Evolutionary conservation across 257 asterid genomes (phyloP), one percentile per base, ranked within the genome.

Genomic region (Nicotiana undulata): DNA sequence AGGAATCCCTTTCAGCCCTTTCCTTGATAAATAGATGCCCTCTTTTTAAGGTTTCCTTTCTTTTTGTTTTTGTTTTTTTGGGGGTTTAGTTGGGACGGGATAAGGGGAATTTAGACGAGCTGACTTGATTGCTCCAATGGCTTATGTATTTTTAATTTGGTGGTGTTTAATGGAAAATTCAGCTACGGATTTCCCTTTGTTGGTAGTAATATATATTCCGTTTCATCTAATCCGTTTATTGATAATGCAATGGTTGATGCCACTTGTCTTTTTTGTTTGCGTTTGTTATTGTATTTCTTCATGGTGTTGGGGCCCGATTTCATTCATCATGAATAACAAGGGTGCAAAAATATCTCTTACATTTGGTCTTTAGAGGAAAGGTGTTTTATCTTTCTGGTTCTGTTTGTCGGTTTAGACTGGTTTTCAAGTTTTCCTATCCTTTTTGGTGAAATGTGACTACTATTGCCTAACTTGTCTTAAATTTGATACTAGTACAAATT

Each of bases 1-100:
- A 80, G 49, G 55, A 28, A 53, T 24, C 11, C 55, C 80, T 29
- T 24, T 55, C 78, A 26, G 56, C n/a, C 52, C 49, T 59, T 20
- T 31, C 70, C 72, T 56, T 80, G 61, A 80, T 55, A 70, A 67
- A 80, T 65, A 65, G 79, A 72, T 72, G 78, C 78, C 78, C 44
- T 72, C 78, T 49, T 63, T 63, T 61, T 61, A 2, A 51, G 0
- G 5, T 49, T 13, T 49, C 16, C 16, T 28, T 46, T 24, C 7
- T 3, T 18, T 46, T 29, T 18, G 2, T 80, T 66, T 80, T 79
- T 51, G 66, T 64, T 2, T 52, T 70, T 44, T 64, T n/a, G 70
- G 70, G 81, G 81, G 58, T 26, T 53, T 51, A 63, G 79, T 26
- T 49, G 58, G 37, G 52, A 81, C 2, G 6, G 77, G 17, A 7